Conservation (phyloP, 164 flowering plant genomes). For the Vitis rotundifolia region DNA sequence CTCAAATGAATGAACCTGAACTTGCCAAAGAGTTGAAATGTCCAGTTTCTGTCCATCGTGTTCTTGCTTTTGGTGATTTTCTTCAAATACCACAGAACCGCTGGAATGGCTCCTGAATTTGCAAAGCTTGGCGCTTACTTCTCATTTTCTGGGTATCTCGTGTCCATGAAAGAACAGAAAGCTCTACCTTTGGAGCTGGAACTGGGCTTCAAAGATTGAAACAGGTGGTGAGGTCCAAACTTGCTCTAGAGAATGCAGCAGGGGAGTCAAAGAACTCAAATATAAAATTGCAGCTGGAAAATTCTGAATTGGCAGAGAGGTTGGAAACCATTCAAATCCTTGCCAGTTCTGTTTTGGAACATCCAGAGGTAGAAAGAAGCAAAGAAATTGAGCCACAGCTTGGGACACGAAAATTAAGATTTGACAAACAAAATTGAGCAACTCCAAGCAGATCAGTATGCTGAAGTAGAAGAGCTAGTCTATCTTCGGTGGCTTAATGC, state of each 20-base stretch:
- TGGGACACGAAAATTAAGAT: conserved; percentile 55
- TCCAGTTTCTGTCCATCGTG: no score
- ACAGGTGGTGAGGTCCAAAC: no score
- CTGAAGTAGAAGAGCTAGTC: conserved; percentile 82
- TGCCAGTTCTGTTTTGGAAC: conserved; percentile 52
- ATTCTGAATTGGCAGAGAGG: conserved; percentile 54
- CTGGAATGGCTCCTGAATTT: no score
- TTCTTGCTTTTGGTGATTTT: no score
- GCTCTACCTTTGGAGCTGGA: no score
- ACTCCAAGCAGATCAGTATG: conserved; percentile 60
- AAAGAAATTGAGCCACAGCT: conserved; percentile 26
- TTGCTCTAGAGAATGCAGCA: conserved; percentile 39
- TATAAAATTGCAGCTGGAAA: conserved; percentile 54
- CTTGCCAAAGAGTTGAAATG: no score
- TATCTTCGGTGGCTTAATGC: conserved; percentile 96
- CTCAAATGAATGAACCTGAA: no score
- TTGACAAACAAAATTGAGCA: conserved; percentile 61
- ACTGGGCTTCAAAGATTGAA: no score
- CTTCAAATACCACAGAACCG: no score
- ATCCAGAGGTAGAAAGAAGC: conserved; percentile 58
- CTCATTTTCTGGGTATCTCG: no score
- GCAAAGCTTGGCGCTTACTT: no score
- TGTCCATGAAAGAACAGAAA: no score
- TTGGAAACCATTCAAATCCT: conserved; percentile 65
- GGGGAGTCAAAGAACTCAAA: conserved; percentile 51